Evolutionary conservation across 2,329 filamentous ascomycete species (phyloP).

Genomic region (Penicillium sclerotiorum): DNA sequence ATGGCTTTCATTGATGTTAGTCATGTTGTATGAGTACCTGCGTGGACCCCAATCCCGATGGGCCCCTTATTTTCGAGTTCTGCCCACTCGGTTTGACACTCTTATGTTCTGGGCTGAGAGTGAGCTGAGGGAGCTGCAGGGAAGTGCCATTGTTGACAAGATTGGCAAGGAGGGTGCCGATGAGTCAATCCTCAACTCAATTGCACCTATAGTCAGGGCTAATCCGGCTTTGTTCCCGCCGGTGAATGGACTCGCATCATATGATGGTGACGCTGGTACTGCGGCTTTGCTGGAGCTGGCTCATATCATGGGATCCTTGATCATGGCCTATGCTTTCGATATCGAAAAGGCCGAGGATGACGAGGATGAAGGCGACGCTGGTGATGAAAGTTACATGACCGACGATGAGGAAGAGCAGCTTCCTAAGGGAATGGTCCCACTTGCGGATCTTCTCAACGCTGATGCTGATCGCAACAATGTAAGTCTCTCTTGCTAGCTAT

Average conservation of each 20-base stretch:
- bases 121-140: conserved; percentile 74
- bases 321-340: conserved; percentile 94
- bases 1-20: conserved; percentile 68
- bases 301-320: conserved; percentile 81
- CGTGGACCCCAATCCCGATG: conserved; percentile 65
- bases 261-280: conserved; percentile 42
- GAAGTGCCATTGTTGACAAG: conserved; percentile 73
- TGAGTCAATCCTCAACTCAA: conserved; percentile 62
- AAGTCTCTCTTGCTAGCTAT: conserved; percentile 27
- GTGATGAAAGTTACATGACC: conserved; percentile 54
- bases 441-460: conserved; percentile 88
- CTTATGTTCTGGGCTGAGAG: conserved; percentile 83
- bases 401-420: conserved; percentile 68
- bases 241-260: conserved; percentile 43
- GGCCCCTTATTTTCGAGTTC: conserved; percentile 75
- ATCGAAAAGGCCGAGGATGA: conserved; percentile 63
- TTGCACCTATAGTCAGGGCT: conserved; percentile 55
- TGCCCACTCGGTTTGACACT: conserved; percentile 75
- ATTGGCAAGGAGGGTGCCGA: conserved; percentile 76
- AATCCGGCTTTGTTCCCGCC: conserved; percentile 48
- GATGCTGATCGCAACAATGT: conserved; percentile 82
- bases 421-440: conserved; percentile 82
- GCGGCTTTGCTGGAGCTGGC: conserved; percentile 59
- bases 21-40: conserved; percentile 77
- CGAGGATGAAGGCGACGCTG: conserved; percentile 57